phyloP scores from a whole-genome alignment of 1,139 yeast species.

The Suhomyces bolitotheri region DNA sequence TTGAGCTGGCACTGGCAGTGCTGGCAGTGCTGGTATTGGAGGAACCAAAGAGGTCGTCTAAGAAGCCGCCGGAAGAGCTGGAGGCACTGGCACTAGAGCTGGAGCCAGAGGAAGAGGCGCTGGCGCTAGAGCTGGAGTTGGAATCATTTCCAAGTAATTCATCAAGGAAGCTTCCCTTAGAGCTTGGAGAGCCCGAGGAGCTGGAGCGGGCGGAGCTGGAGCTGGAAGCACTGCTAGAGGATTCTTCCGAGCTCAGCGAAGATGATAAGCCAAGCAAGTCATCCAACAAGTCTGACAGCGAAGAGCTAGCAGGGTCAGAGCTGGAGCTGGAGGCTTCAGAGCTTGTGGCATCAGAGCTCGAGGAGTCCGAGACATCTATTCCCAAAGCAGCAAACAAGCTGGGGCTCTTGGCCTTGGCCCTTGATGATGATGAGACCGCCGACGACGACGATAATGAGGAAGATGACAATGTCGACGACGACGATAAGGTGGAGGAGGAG shows the following conservation, averaged over 20 bases:
- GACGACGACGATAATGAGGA: slow-evolving; percentile 3
- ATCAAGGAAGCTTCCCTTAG: slow-evolving; percentile 1
- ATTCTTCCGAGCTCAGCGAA: background rate
- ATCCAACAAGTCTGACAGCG: slow-evolving; percentile 1
- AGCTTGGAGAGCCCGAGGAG: slow-evolving; percentile 6
- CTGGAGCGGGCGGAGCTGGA: slow-evolving; percentile 2
- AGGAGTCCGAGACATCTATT: slow-evolving; percentile 4
- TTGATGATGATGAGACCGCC: background rate
- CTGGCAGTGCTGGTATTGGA: slow-evolving; percentile 1
- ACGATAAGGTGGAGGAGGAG: slow-evolving; percentile 3
- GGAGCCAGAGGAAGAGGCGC: slow-evolving; percentile 4
- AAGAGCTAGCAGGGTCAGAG: slow-evolving; percentile 1
- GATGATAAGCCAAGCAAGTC: background rate
- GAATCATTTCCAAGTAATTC: slow-evolving; percentile 1
- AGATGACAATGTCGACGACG: slow-evolving; percentile 1
- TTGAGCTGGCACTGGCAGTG: background rate
- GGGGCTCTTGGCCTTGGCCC: background rate
- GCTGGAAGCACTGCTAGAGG: slow-evolving; percentile 1
- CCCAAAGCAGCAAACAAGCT: slow-evolving; percentile 8
- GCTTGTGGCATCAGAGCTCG: slow-evolving; percentile 7
- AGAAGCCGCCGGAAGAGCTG: background rate
- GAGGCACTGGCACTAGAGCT: slow-evolving; percentile 2
- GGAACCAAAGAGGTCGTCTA: slow-evolving; percentile 1
- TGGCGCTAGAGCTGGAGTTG: slow-evolving; percentile 5
- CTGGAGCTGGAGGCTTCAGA: slow-evolving; percentile 4